Evolutionary conservation across 2,329 filamentous ascomycete species (phyloP), one percentile per base, ranked within the genome.

Genomic region (Lecanicillium sp.): DNA sequence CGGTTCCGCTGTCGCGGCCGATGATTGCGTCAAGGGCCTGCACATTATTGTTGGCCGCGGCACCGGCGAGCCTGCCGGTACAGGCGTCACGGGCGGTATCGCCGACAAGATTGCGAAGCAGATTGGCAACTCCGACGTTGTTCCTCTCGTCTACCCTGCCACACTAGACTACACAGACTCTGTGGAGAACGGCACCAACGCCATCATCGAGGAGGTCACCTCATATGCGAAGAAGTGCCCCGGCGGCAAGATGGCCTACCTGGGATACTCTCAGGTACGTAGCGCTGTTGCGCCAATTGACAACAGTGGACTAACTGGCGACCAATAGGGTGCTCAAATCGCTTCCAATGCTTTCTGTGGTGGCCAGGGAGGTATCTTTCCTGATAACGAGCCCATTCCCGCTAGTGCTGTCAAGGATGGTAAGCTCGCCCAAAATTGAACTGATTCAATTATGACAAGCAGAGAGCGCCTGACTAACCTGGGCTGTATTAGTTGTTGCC

Each of bases 231-330:
- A 49, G 20, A 48, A 49, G 4, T 68, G 64, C 29, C 62, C 64
- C 7, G 44, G 56, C n/a, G 53, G 51, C 38, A 64, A 65, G 50
- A 52, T 68, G 34, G 64, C 61, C 4, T 45, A 68, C 20, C 34
- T 68, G 32, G 64, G 64, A 1, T 68, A 61, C 42, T 68, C 64
- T 2, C 64, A 67, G 55, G 60, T 58, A 42, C 19, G 50, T 37
- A 6, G n/a, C 5, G 17, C 5, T 29, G 10, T 27, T 7, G 25
- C 4, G 10, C 17, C 13, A 22, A 17, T 9, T n/a, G 15, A 17
- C 5, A 3, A 4, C 9, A 18, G 4, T 8, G n/a, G n/a, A 15
- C 11, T 32, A 27, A 11, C 22, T 29, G 34, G 10, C 14, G 22
- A 25, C 14, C 13, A 22, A 18, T 35, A 64, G 57, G 64, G 64